Evolutionary conservation across 768 basidiomycete species (phyloP).

Genomic region (Cystobasidium onofrii): DNA sequence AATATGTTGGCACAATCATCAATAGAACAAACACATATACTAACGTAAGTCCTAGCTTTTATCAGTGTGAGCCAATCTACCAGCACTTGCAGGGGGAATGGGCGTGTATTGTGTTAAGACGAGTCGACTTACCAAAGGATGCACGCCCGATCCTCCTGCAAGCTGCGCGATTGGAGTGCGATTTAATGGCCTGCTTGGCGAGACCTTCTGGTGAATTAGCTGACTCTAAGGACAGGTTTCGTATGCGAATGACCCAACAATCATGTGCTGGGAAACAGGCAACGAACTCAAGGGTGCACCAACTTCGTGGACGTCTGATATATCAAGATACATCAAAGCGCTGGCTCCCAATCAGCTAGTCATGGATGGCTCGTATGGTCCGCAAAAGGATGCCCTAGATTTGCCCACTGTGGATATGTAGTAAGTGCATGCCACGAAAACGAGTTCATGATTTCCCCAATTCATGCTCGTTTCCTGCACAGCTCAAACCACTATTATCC

Average conservation of each 20-base stretch:
- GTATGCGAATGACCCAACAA: slow-evolving; percentile 35
- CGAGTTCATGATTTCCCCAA: too few species aligned
- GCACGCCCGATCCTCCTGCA: too few species aligned
- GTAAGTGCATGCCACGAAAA: slow-evolving; percentile 5
- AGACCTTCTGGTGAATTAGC: background rate
- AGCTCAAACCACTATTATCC: slow-evolving; percentile 43
- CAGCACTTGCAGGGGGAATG: too few species aligned
- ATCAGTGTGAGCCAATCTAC: too few species aligned
- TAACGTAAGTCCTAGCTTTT: too few species aligned
- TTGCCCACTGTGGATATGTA: slow-evolving; percentile 34
- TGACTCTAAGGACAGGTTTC: slow-evolving; percentile 3
- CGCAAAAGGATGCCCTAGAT: slow-evolving; percentile 27
- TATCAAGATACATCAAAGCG: slow-evolving; percentile 37
- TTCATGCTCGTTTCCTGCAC: background rate
- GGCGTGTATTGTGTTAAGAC: too few species aligned
- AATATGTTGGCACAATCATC: slow-evolving; percentile 35
- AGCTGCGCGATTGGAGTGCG: too few species aligned
- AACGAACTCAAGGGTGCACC: slow-evolving; percentile 41
- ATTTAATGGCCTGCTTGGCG: too few species aligned
- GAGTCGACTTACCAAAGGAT: too few species aligned
- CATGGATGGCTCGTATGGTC: slow-evolving; percentile 39
- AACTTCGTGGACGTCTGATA: slow-evolving; percentile 34
- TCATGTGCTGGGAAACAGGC: slow-evolving; percentile 40
- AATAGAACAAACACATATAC: slow-evolving; percentile 37
- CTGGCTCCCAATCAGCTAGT: slow-evolving; percentile 41